Base-by-base conservation (phyloP, 495 filamentous ascomycete genomes). In the Penicillium chermesinum region DNA sequence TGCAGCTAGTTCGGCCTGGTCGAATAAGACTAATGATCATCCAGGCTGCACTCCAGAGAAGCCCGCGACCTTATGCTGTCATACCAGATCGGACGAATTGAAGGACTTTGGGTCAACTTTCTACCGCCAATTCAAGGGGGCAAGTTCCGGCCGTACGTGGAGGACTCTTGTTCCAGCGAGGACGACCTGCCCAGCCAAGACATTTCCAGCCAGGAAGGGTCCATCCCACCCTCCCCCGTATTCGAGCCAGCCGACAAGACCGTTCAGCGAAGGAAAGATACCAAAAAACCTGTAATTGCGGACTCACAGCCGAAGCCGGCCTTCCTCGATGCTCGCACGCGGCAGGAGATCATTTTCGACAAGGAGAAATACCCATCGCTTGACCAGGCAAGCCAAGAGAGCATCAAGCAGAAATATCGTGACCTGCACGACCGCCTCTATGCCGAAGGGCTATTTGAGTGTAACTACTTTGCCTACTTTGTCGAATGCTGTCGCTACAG, bases 61-160 rank as follows among this genome's bases (percentile, higher is more conserved):
- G 83, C 94, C 27, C 78, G 79, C 50, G 62, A 81, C 44, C 81
- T 77, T 57, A 96, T 97, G 89, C 64, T 79, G 22, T 76, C 74
- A 41, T 98, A 87, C 62, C 83, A 88, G 45, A 90, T 98, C 62
- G 93, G 93, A 37, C 77, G 76, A 51, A 78, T 95, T 36, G 78
- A 91, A 58, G 89, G 87, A 21, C 74, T 69, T 46, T 98, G 93
- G 93, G 69, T 74, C 44, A 96, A 96, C 63, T 95, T 96, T 65
- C 59, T 87, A 5, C 91, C 93, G 14, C 93, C 93, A 5, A 88
- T 98, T 40, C 94, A 97, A 63, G 91, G 91, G 43, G 93, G 93
- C 19, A 79, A 73, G 52, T 97, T 95, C 66, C 80, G 87, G 52
- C 66, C 71, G 3, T 78, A 80, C 45, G 56, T 58, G 25, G 64